A percentile compares a stretch with the other conserved stretches of the same genome.
Evolutionary conservation across 2,329 filamentous ascomycete species (phyloP).

Genomic region (Ascochyta clinopodiicola): DNA sequence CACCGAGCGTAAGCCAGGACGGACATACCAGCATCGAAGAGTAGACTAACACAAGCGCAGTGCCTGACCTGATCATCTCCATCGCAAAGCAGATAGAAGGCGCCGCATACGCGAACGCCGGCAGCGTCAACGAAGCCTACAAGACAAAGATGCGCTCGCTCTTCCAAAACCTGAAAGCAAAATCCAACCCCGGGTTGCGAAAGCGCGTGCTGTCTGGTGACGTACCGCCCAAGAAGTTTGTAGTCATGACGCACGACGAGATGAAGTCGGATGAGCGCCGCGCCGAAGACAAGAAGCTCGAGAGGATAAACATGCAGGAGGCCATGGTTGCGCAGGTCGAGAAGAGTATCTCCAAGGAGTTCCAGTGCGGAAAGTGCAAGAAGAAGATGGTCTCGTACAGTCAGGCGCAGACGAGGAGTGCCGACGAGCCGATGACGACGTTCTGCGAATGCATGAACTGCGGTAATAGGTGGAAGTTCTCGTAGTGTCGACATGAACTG

Average conservation of each 20-base stretch:
- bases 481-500: conserved; percentile 19
- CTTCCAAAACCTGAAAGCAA: conserved; percentile 94
- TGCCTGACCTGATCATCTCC: conserved; percentile 70
- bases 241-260: conserved; percentile 87
- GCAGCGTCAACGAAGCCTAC: conserved; percentile 76
- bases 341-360: conserved; percentile 85
- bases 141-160: conserved; percentile 88
- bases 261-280: conserved; percentile 86
- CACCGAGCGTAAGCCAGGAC: conserved; percentile 50
- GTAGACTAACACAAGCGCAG: conserved; percentile 31
- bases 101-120: conserved; percentile 73
- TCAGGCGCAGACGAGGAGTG: conserved; percentile 92
- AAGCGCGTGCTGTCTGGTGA: conserved; percentile 76
- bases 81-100: conserved; percentile 75
- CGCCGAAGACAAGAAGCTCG: conserved; percentile 75
- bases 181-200: conserved; percentile 80
- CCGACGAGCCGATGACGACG: conserved; percentile 82
- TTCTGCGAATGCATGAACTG: conserved; percentile 63
- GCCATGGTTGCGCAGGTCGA: conserved; percentile 92
- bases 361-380: conserved; percentile 91
- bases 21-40: not conserved
- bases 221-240: conserved; percentile 75
- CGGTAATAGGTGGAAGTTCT: conserved; percentile 59
- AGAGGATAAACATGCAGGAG: conserved; percentile 97
- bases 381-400: conserved; percentile 94